A percentile compares a stretch with the other conserved stretches of the same genome.
Evolutionary conservation across 305 asterid genomes (phyloP).

Genomic region (Fraxinus sp.): DNA sequence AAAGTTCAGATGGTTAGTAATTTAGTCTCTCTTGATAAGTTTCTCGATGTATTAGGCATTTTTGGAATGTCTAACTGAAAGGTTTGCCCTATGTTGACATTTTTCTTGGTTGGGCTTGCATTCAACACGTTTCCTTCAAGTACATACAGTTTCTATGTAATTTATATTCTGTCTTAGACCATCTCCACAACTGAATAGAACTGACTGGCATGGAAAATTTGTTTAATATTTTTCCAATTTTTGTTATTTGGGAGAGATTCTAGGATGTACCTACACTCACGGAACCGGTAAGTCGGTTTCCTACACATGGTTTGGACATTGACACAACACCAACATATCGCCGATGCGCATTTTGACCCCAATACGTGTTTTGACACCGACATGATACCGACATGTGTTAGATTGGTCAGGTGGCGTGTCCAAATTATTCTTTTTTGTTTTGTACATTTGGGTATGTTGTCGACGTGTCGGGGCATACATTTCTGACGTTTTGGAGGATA

Average conservation of each 20-base stretch:
- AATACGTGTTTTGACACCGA: neutral
- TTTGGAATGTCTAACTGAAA: neutral
- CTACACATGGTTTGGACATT: neutral
- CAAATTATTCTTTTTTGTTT: too few species aligned
- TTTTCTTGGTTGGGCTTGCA: neutral
- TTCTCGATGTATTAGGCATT: neutral
- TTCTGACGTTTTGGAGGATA: neutral
- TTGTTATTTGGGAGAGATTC: neutral
- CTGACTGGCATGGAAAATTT: neutral
- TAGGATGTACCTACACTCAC: neutral
- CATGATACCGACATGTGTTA: neutral
- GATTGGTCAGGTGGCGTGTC: neutral
- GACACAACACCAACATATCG: neutral
- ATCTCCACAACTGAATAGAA: neutral
- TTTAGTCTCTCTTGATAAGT: neutral
- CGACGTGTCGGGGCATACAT: neutral
- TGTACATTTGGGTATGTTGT: neutral
- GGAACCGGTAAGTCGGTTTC: neutral
- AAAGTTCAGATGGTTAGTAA: slow-evolving; percentile 62
- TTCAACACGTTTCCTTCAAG: neutral
- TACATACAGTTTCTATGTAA: neutral
- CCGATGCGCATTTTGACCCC: neutral
- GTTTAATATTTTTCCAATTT: neutral
- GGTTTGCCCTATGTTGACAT: neutral
- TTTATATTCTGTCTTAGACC: neutral